Evolutionary conservation across 192 early-diverging fungal species (phyloP).

Genomic region (Powellomyces hirtus): DNA sequence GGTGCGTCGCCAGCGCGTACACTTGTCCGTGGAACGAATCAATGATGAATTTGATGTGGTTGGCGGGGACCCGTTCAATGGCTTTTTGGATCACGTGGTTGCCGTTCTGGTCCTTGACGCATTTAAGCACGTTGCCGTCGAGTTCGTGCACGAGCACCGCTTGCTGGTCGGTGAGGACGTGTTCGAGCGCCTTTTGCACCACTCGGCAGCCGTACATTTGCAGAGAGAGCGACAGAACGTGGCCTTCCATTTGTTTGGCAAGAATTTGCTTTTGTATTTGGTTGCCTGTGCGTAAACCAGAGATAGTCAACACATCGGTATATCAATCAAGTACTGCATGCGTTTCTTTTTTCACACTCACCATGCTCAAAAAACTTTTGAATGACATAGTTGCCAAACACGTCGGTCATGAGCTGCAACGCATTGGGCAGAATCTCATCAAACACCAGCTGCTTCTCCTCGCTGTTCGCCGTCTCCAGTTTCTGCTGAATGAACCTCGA

Average conservation of each 20-base stretch:
- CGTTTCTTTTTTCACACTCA: background rate
- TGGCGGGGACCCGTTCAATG: conserved; percentile 90
- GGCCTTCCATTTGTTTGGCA: conserved; percentile 93
- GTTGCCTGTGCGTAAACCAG: conserved; percentile 58
- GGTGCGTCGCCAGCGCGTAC: conserved; percentile 93
- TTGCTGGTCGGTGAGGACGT: conserved; percentile 90
- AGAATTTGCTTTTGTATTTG: conserved; percentile 89
- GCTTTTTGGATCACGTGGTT: conserved; percentile 99
- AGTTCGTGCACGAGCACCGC: conserved; percentile 85
- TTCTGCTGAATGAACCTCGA: conserved; percentile 99
- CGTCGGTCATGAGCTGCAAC: conserved; percentile 95
- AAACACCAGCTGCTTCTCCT: conserved; percentile 97
- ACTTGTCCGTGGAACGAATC: conserved; percentile 97
- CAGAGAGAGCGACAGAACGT: conserved; percentile 87
- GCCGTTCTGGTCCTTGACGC: conserved; percentile 99
- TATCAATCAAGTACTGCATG: no score
- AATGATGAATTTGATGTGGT: conserved; percentile 96
- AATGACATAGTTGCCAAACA: conserved; percentile 99
- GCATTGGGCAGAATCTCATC: conserved; percentile 90
- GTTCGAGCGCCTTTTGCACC: conserved; percentile 97
- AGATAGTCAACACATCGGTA: background rate
- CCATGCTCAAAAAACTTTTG: conserved; percentile 99
- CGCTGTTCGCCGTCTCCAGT: conserved; percentile 85
- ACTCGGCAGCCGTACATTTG: conserved; percentile 99
- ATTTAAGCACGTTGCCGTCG: conserved; percentile 94